Evolutionary conservation across 768 basidiomycete species (phyloP).

Genomic region (Thelephora ganbajun): DNA sequence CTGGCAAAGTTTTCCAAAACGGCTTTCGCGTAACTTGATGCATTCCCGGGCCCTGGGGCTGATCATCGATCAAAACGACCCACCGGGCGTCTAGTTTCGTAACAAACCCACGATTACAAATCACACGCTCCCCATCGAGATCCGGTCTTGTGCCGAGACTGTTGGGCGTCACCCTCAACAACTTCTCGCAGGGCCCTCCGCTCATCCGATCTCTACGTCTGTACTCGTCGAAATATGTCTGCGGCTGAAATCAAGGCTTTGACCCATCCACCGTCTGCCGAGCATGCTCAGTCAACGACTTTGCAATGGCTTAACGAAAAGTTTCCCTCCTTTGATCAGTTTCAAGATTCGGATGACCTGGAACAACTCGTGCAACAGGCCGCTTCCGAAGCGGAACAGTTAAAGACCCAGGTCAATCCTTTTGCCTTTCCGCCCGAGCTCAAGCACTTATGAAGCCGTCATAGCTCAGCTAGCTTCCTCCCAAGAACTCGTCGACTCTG

Average conservation of each 20-base stretch:
- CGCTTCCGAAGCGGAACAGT: slow-evolving; percentile 14
- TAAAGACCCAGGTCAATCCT: slow-evolving; percentile 16
- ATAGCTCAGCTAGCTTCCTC: slow-evolving; percentile 48
- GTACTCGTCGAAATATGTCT: slow-evolving; percentile 17
- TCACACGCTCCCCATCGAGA: too few species aligned
- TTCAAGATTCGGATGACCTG: slow-evolving; percentile 27
- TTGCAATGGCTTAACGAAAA: slow-evolving; percentile 28
- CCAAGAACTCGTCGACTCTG: slow-evolving; percentile 26
- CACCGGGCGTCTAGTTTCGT: too few species aligned
- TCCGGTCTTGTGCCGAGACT: too few species aligned
- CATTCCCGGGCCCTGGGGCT: too few species aligned
- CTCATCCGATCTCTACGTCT: too few species aligned
- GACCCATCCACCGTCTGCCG: slow-evolving; percentile 31
- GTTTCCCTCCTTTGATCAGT: slow-evolving; percentile 27
- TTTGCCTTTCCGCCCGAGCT: slow-evolving; percentile 5
- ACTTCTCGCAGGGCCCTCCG: too few species aligned
- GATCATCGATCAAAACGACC: too few species aligned
- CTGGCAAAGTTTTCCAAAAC: too few species aligned
- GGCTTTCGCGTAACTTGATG: too few species aligned
- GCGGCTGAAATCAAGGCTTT: slow-evolving; percentile 32
- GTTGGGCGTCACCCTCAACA: too few species aligned
- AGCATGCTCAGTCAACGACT: slow-evolving; percentile 20
- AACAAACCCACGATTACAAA: too few species aligned
- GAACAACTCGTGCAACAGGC: slow-evolving; percentile 33
- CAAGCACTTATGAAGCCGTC: slow-evolving; percentile 22